Base-by-base conservation (phyloP, 306 rosid genomes). In the Purshia tridentata region DNA sequence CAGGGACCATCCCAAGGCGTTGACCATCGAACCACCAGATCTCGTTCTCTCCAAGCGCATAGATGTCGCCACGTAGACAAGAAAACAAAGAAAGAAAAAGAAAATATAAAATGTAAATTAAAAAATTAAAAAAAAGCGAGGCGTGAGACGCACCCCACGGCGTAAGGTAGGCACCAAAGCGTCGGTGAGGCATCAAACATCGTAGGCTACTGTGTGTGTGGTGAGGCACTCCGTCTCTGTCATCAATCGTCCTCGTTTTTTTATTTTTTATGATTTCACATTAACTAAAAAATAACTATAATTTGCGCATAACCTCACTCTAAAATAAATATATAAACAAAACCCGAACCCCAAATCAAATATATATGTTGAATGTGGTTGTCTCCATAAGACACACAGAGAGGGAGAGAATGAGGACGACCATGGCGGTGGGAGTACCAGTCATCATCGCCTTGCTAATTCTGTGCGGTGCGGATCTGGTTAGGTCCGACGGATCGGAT, bases 401-500 rank as follows among this genome's bases (percentile, higher is more conserved):
- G 51, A 42, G 53, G 50, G 57, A 20, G 42, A 54, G 22, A 83
- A 78, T 80, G 90, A 81, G 84, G 77, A 74, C 76, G 60, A 45
- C 70, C 55, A 54, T 72, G 78, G 74, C 83, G 73, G 78, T 77
- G 82, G 53, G 74, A 40, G 65, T 14, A 41, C 54, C 56, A 10
- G 56, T 57, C 18, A 35, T 84, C 84, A 63, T 68, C 79, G 74
- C 80, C 50, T 44, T 78, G 35, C 61, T 81, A 23, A 35, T 72
- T 20, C 58, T 78, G 14, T 71, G 69, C 45, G 76, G 66, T 46
- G 69, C 65, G 65, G 69, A 65, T 79, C 86, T 5, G 37, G 87
- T 77, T 8, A 68, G 75, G 61, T 85, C 86, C 1, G 80, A 66
- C 57, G 82, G 76, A 29, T 76, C 84, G 6, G 74, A 80, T 59